phyloP scores from a whole-genome alignment of 202 grass and related monocot species.

The Panicum hallii region DNA sequence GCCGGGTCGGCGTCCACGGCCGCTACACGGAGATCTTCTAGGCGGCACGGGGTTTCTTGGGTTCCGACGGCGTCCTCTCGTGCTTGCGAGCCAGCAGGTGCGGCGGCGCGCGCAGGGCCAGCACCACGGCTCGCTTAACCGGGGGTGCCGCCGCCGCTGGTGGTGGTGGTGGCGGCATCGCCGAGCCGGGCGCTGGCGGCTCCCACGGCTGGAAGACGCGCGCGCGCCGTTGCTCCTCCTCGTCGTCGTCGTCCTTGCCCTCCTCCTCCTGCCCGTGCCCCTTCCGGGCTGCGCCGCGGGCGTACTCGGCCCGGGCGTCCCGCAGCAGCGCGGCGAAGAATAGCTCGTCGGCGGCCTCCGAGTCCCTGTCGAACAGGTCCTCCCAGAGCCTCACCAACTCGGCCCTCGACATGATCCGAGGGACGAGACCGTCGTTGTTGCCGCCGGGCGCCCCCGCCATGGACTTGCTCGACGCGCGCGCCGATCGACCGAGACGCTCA shows the following conservation, averaged over 20 bases:
- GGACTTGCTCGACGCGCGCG: not conserved
- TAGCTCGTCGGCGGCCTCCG: not conserved
- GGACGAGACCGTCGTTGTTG: not conserved
- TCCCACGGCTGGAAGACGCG: constrained; percentile 16
- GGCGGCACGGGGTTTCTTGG: not conserved
- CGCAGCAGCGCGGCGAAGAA: not conserved
- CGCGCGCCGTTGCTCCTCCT: not conserved
- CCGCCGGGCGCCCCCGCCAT: not conserved
- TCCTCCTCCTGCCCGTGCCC: no score
- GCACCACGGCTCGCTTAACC: not conserved
- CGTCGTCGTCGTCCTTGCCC: not conserved
- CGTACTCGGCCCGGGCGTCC: constrained; percentile 8
- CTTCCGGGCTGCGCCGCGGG: no score
- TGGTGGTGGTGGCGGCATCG: not conserved
- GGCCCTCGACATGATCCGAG: not conserved
- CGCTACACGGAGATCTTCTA: not conserved
- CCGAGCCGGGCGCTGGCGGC: not conserved
- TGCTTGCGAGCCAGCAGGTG: not conserved
- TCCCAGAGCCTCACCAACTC: constrained; percentile 2
- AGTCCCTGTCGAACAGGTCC: not conserved
- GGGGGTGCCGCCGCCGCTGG: not conserved
- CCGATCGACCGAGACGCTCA: not conserved
- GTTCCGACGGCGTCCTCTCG: not conserved
- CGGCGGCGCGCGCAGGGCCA: constrained; percentile 34
- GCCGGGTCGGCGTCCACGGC: not conserved